Evolutionary conservation across 2,329 filamentous ascomycete genomes (phyloP), one percentile per base, ranked within the genome.

Genomic region (Beauveria varroae): DNA sequence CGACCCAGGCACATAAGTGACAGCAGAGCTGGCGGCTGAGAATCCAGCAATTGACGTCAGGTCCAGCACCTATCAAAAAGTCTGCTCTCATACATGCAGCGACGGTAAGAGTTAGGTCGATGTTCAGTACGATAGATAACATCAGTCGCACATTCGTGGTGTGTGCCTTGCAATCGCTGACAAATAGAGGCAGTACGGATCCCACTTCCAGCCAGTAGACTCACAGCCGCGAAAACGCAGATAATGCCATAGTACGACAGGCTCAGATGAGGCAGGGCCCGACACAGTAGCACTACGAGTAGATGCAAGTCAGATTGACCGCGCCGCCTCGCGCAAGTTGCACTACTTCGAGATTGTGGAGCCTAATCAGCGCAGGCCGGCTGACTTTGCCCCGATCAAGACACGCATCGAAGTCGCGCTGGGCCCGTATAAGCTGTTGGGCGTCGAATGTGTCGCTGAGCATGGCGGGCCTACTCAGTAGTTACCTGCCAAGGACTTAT

Each of bases 401-500:
- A 59, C 67, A 3, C 70, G 70, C 53, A 76, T 79, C 53, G 47
- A 65, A 18, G 63, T 65, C 1, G 76, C 74, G 1, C 68, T 79
- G 8, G 73, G 71, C n/a, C 49, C 66, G 4, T 18, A 43, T n/a
- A 65, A 69, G 41, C 63, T 72, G n/a, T 34, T 78, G 6, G 66
- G 68, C 24, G 69, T 83, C 57, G 65, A 70, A 20, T 81, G 83
- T 65, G 72, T 77, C 37, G 81, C 83, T 81, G 30, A 78, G 77
- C 56, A 72, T 84, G 7, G 78, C 78, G 0, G 71, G 69, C 8
- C 73, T 84, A 3, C 30, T 30, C 8, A 30, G 28, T 9, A 9
- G 30, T 6, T 37, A 37, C 72, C 78, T 0, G 81, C 81, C 51
- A 83, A 84, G 69, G 71, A 74, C 34, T 69, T 82, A 79, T 84